A percentile compares a stretch with the other conserved stretches of the same genome.
Conservation (phyloP, 768 basidiomycete genomes). For the Cubamyces sp. region DNA sequence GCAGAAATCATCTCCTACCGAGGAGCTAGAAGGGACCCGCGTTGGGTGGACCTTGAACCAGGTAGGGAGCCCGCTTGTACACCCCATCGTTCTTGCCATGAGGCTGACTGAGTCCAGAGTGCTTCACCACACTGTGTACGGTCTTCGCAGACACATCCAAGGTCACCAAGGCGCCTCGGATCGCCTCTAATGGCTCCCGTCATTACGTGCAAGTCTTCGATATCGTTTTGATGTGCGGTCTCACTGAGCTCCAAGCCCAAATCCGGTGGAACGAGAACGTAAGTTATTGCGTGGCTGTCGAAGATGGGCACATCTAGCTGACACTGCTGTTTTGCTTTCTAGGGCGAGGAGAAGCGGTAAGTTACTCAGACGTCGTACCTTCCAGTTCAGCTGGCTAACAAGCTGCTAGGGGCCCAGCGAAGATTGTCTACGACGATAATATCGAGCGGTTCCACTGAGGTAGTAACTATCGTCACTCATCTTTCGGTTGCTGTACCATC, state of each 20-base stretch:
- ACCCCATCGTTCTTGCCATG: background rate
- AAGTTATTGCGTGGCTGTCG: background rate
- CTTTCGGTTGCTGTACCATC: too few species aligned
- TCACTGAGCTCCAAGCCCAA: slow-evolving; percentile 52
- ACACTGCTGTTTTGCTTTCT: background rate
- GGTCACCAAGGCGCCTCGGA: slow-evolving; percentile 18
- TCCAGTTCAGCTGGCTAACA: background rate
- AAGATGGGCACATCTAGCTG: background rate
- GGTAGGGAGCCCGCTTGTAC: slow-evolving; percentile 23
- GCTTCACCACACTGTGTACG: slow-evolving; percentile 40
- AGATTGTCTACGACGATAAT: slow-evolving; percentile 23
- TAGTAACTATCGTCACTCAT: too few species aligned
- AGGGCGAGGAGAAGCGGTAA: slow-evolving; percentile 28
- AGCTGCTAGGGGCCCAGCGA: slow-evolving; percentile 15
- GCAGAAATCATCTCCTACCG: slow-evolving; percentile 38
- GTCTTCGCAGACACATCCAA: slow-evolving; percentile 40
- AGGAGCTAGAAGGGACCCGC: slow-evolving; percentile 34
- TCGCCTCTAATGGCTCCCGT: slow-evolving; percentile 22
- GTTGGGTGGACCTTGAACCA: slow-evolving; percentile 42
- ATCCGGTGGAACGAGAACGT: slow-evolving; percentile 47
- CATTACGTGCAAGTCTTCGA: slow-evolving; percentile 39
- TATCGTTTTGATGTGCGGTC: slow-evolving; percentile 47
- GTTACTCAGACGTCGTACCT: background rate
- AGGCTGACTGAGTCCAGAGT: slow-evolving; percentile 27
- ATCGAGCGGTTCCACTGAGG: background rate